Evolutionary conservation across 2,329 filamentous ascomycete species (phyloP).

Genomic region (Fusarium guadeloupense): DNA sequence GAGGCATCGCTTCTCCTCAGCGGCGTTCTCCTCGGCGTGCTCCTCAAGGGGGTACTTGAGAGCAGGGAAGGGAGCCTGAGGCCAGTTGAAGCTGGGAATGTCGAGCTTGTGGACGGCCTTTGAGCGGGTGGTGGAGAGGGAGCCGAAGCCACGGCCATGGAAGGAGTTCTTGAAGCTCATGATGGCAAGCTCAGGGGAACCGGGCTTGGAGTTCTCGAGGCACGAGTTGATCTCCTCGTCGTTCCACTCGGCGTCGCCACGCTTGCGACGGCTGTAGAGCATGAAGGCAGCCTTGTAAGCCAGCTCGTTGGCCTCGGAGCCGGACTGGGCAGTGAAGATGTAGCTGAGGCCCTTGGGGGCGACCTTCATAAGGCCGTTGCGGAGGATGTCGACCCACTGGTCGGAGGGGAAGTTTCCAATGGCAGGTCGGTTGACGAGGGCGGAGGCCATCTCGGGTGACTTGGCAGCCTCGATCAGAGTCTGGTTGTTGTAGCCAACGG

Average conservation of each 20-base stretch:
- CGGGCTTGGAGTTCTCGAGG: slow-evolving; percentile 78
- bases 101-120: slow-evolving; percentile 89
- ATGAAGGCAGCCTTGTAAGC: slow-evolving; percentile 90
- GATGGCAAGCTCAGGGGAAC: slow-evolving; percentile 78
- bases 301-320: slow-evolving; percentile 85
- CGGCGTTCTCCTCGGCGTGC: slow-evolving; percentile 73
- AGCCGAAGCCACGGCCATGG: slow-evolving; percentile 83
- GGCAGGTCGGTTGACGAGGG: slow-evolving; percentile 81
- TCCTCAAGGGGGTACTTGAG: slow-evolving; percentile 81
- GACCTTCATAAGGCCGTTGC: slow-evolving; percentile 75
- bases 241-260: slow-evolving; percentile 76
- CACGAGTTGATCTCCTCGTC: slow-evolving; percentile 72
- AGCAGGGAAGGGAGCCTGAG: slow-evolving; percentile 80
- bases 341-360: slow-evolving; percentile 80
- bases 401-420: slow-evolving; percentile 83
- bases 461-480: slow-evolving; percentile 70
- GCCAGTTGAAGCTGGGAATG: slow-evolving; percentile 90
- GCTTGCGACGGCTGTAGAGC: slow-evolving; percentile 77
- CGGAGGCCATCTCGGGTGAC: slow-evolving; percentile 75
- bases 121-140: slow-evolving; percentile 79
- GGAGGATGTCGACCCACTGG: slow-evolving; percentile 77
- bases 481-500: slow-evolving; percentile 84
- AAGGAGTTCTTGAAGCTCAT: slow-evolving; percentile 81
- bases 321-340: slow-evolving; percentile 82
- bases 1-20: slow-evolving; percentile 77